Evolutionary conservation across 176 grass and related monocot genomes (phyloP), one percentile per base, ranked within the genome.

Genomic region (Aegilops sharonensis): DNA sequence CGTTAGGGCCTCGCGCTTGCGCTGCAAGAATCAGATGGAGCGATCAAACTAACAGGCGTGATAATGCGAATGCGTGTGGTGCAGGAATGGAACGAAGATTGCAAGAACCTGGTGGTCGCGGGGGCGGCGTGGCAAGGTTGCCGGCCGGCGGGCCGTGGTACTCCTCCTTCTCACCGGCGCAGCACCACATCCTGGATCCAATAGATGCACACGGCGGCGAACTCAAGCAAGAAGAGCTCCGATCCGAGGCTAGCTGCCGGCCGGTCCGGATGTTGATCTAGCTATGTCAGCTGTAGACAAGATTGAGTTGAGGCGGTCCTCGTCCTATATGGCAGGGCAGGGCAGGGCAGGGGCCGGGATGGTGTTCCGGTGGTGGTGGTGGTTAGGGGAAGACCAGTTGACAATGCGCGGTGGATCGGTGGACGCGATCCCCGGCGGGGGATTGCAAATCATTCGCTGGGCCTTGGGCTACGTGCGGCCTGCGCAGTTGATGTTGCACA

Each of bases 1-100:
- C 85, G 88, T 82, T 87, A 11, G 91, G 96, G 15, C 90, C 93
- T 78, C 92, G 90, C 65, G 87, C 89, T 15, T 80, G 90, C 18
- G 72, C 64, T 83, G 91, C 81, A 0, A 66, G 14, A 24, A 5
- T 24, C 3, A 42, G 20, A n/a, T 37, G 6, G 36, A 37, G 5
- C 36, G 36, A 37, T 37, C 36, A 37, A 8, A 37, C 36, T 37
- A 37, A 37, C 36, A 37, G 36, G 36, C 36, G 36, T 8, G 36
- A 37, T 5, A 37, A 37, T 37, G 36, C 36, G 36, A 37, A 37
- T 8, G 36, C 36, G 36, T 5, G 36, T 37, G 36, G 36, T 37
- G 36, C 36, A 37, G 36, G 36, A 37, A 37, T 37, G 36, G 36
- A 37, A 37, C 36, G 36, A 5, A 37, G 36, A 37, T 37, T 31